phyloP scores from a whole-genome alignment of 306 rosid genomes.

The Vicia sativa region DNA sequence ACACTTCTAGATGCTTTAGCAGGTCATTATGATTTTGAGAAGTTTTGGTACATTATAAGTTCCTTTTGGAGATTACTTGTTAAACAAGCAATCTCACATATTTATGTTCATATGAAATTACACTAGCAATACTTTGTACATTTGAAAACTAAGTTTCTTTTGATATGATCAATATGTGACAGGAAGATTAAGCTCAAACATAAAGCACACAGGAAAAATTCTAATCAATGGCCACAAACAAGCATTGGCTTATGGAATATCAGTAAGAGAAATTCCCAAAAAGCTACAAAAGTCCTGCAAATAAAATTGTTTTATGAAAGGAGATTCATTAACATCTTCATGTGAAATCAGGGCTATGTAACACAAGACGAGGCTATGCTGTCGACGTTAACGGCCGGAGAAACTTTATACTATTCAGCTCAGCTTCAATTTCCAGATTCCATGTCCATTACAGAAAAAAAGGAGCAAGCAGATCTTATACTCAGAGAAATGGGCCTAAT shows the following conservation, averaged over 20 bases:
- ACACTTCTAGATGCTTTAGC: conserved; percentile 76
- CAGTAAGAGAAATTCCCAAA: conserved; percentile 46
- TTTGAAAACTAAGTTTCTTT: not conserved
- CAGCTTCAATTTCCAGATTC: conserved; percentile 63
- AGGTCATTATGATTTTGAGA: conserved; percentile 42
- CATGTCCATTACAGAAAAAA: conserved; percentile 63
- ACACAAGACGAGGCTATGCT: conserved; percentile 68
- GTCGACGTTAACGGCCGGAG: conserved; percentile 58
- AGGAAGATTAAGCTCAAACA: conserved; percentile 61
- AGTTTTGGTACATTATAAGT: not conserved
- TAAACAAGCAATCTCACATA: not conserved
- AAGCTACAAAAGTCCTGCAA: not conserved
- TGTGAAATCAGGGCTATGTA: conserved; percentile 59
- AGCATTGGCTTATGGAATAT: conserved; percentile 65
- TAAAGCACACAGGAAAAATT: conserved; percentile 58
- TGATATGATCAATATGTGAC: conserved; percentile 29
- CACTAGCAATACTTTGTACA: not conserved
- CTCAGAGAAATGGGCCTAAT: conserved; percentile 70
- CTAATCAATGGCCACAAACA: conserved; percentile 63
- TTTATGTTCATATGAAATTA: not conserved
- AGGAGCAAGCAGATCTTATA: conserved; percentile 55
- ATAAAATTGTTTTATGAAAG: conserved; percentile 1
- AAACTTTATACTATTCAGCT: conserved; percentile 64
- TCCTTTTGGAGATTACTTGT: not conserved
- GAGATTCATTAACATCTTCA: not conserved